Base-by-base conservation (phyloP, 805 yeast genomes). In the Grigorovia jiainica region DNA sequence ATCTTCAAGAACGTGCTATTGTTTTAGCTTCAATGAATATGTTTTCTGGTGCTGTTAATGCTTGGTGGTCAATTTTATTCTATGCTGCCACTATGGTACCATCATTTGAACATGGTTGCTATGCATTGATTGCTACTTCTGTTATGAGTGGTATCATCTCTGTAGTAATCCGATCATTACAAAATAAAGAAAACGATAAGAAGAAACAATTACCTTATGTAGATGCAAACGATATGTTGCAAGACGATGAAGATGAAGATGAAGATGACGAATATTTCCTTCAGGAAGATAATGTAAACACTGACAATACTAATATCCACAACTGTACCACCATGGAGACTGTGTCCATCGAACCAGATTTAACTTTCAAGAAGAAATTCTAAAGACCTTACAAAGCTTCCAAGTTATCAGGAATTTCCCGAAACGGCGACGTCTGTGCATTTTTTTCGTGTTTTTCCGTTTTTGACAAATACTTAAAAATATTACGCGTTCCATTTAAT, bases 1-100 rank as follows among this genome's bases (percentile, higher is more conserved):
- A 79, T 55, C 55, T 75, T 20, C 77, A 79, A 61, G 81, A 76
- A 51, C 66, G 84, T 52, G 81, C 84, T 0, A 64, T 79, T 37
- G 79, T 77, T 1, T 61, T 79, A 38, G 84, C 80, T 0, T 75
- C 79, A 0, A 76, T 77, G 81, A 76, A 76, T 55, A 75, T 76
- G 79, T 75, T 75, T 55, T 71, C 77, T 23, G 71, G 74, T 50
- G 78, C 79, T 2, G 76, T 76, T 7, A 77, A 76, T 53, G 79
- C 81, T 2, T 77, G 82, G 82, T 76, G 81, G 79, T 66, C 76
- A 1, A 45, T 78, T 15, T 38, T 77, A 3, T 75, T 78, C 50
- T 78, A 66, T 48, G 58, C 69, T 20, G 79, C 81, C 1, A 58
- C 68, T 5, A 66, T 68, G 34, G 79, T 68, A 1, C 82, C 82